phyloP scores from a whole-genome alignment of 805 yeast species.

The Huiozyma sinensis region DNA sequence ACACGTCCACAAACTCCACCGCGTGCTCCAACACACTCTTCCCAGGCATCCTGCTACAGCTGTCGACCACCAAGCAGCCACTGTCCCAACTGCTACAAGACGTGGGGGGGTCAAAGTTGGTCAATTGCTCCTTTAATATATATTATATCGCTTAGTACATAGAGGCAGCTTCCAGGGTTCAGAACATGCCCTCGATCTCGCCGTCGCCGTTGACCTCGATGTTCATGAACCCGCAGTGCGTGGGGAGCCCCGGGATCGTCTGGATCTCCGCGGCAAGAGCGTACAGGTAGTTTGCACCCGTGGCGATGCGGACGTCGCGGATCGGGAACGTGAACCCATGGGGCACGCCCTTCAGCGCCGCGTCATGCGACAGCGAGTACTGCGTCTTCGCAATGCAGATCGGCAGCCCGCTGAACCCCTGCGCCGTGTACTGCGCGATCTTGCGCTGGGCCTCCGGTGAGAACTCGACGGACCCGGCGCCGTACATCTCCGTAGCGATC shows the following conservation, averaged over 20 bases:
- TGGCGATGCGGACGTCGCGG: constrained; percentile 65
- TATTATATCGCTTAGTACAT: background rate
- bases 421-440: constrained; percentile 54
- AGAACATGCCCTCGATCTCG: constrained; percentile 73
- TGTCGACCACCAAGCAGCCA: background rate
- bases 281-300: constrained; percentile 78
- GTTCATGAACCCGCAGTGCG: constrained; percentile 79
- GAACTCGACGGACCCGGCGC: constrained; percentile 62
- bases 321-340: constrained; percentile 70
- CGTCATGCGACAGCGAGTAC: constrained; percentile 75
- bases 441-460: constrained; percentile 60
- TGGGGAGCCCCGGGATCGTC: constrained; percentile 80
- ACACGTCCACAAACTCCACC: constrained; percentile 13
- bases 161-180: constrained; percentile 4
- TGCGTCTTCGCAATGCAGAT: constrained; percentile 82
- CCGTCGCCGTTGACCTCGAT: constrained; percentile 74
- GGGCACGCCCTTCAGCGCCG: constrained; percentile 75
- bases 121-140: background rate
- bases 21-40: constrained; percentile 4
- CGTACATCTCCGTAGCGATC: constrained; percentile 69
- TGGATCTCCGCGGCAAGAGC: constrained; percentile 80
- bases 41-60: background rate
- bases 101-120: background rate
- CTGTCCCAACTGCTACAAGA: background rate
- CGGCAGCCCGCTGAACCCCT: constrained; percentile 70